Percentiles rank a stretch among this genome's conserved stretches.
phyloP scores from a whole-genome alignment of 2,329 filamentous ascomycete species.

The Aschersonia sp. region DNA sequence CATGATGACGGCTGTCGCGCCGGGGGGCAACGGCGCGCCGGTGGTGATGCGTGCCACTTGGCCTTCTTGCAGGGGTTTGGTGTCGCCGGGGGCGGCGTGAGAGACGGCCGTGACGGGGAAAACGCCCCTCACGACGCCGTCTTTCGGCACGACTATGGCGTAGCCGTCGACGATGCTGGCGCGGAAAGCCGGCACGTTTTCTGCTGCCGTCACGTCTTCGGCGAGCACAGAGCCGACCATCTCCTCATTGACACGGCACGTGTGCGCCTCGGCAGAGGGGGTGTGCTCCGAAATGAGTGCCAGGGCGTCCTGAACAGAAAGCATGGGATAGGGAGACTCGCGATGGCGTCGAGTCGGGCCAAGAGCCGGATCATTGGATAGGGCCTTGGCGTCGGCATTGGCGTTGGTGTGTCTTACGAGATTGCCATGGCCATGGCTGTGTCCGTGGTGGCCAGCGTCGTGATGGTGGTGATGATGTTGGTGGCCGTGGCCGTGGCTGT shows the following conservation, averaged over 20 bases:
- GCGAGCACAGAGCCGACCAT: constrained; percentile 71
- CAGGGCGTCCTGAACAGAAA: constrained; percentile 71
- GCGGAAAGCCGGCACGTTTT: constrained; percentile 82
- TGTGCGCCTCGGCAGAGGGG: constrained; percentile 43
- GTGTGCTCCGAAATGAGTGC: constrained; percentile 58
- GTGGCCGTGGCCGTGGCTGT: constrained; percentile 10
- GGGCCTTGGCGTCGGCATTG: neutral
- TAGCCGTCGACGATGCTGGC: constrained; percentile 98
- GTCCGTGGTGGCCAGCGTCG: neutral
- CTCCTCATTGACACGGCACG: constrained; percentile 43
- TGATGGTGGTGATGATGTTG: constrained; percentile 19
- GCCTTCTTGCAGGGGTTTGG: constrained; percentile 50
- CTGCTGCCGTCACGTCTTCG: constrained; percentile 62
- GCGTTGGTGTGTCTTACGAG: constrained; percentile 56
- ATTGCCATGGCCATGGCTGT: constrained; percentile 24
- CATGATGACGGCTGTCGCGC: constrained; percentile 79
- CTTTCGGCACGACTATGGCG: constrained; percentile 55
- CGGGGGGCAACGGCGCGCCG: constrained; percentile 75
- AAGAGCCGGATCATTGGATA: constrained; percentile 44
- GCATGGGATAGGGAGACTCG: constrained; percentile 83
- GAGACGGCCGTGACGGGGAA: constrained; percentile 82
- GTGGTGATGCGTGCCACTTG: constrained; percentile 87
- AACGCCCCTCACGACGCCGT: constrained; percentile 54
- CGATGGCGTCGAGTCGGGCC: constrained; percentile 60
- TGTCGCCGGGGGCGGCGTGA: constrained; percentile 63